A percentile compares a stretch with the other conserved stretches of the same genome.
These are phyloP conservation scores for Trichoderma sp. DNA, from an alignment of 2,329 filamentous ascomycete genomes.

Conservation along the genomic window DNA sequence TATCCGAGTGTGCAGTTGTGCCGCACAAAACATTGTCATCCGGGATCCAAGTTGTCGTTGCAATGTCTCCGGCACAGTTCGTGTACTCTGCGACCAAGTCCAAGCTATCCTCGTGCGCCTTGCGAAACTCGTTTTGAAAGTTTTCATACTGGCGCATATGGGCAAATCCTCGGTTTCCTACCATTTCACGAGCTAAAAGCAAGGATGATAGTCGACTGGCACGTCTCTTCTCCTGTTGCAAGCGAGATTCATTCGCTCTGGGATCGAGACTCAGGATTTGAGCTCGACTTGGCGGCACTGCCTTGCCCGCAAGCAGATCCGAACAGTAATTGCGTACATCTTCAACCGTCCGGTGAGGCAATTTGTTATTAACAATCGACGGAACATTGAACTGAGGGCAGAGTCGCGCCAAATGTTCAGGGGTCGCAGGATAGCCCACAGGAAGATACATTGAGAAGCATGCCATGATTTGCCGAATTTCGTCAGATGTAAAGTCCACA, in stretches of 20 bases:
- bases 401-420: slow-evolving; percentile 26
- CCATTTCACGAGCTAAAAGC: slow-evolving; percentile 51
- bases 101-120: slow-evolving; percentile 53
- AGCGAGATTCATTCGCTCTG: background rate
- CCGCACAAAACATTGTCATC: slow-evolving; percentile 59
- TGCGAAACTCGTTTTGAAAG: slow-evolving; percentile 48
- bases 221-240: slow-evolving; percentile 22
- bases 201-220: slow-evolving; percentile 41
- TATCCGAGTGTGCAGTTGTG: slow-evolving; percentile 62
- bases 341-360: slow-evolving; percentile 30
- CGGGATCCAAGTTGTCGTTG: slow-evolving; percentile 59
- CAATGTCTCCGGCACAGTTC: slow-evolving; percentile 62
- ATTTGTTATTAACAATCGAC: slow-evolving; percentile 26
- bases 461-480: slow-evolving; percentile 36
- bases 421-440: slow-evolving; percentile 23
- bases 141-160: slow-evolving; percentile 45
- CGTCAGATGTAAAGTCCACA: slow-evolving; percentile 47
- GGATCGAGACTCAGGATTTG: slow-evolving; percentile 32
- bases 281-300: slow-evolving; percentile 17
- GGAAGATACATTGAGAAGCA: slow-evolving; percentile 26
- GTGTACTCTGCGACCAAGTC: slow-evolving; percentile 56
- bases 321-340: slow-evolving; percentile 37
- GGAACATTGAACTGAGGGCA: slow-evolving; percentile 29
- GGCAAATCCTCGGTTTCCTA: slow-evolving; percentile 47
- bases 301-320: slow-evolving; percentile 32